Evolutionary conservation across 2,329 filamentous ascomycete species (phyloP), one percentile per base, ranked within the genome.

Genomic region (Aspergillus sp.): DNA sequence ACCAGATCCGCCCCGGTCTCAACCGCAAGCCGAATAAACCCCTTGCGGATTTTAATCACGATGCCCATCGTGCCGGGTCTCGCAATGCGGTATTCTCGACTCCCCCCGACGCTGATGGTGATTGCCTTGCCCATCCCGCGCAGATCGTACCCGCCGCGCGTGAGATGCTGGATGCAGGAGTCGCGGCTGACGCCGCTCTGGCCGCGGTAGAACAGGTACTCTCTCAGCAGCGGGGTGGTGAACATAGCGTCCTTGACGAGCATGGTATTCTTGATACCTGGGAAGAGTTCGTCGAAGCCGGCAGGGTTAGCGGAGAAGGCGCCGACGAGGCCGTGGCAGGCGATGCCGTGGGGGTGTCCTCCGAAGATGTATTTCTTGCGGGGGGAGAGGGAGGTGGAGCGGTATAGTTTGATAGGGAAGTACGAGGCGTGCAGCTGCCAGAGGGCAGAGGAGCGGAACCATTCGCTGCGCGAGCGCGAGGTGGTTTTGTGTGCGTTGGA

Each of bases 331-430:
- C 91, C 91, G 61, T 95, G 89, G 7, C 88, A 90, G 67, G 96
- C 95, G 73, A 96, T 93, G 31, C 91, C 91, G 69, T 96, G 91
- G 0, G 91, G 91, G 66, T 96, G 91, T 71, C 96, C 96, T 31
- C 91, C 91, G 66, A 96, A 90, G 62, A 96, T 89, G 77, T 96
- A 96, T 72, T 92, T 93, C 61, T 89, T 81, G 2, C 86, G 89
- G 0, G 90, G 82, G n/a, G 88, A 83, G 6, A 96, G 83, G 51
- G 88, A 83, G 61, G 86, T 81, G 1, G 89, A 91, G 66, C 92
- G 90, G 77, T 96, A 90, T 12, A 96, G 81, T 52, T 83, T 83
- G 41, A 90, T 89, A 2, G 91, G 91, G 70, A 91, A 96, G 78
- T 96, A 96, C 6, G 84, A 87, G 31, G 88, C 90, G 68, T 93